Evolutionary conservation across 768 basidiomycete species (phyloP).

Genomic region (Macrolepiota albuminosa): DNA sequence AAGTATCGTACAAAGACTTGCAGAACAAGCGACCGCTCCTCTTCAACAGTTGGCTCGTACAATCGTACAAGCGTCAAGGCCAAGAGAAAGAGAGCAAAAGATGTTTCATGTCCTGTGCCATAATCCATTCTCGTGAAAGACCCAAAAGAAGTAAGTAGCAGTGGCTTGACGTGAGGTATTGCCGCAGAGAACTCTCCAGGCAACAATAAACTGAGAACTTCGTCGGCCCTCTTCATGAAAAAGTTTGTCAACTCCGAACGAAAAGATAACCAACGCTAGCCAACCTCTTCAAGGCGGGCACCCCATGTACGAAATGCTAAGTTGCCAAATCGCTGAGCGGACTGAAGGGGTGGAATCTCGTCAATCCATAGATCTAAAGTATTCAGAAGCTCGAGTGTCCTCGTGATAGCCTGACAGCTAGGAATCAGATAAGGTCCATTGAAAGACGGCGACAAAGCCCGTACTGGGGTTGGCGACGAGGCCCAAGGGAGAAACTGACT

Average conservation of each 20-base stretch:
- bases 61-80: constrained; percentile 67
- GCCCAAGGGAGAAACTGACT: constrained; percentile 51
- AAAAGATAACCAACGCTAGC: constrained; percentile 8
- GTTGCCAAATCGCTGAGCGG: constrained; percentile 88
- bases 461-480: constrained; percentile 30
- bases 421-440: constrained; percentile 2
- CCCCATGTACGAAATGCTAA: constrained; percentile 88
- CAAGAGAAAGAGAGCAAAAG: constrained; percentile 77
- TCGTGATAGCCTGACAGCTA: constrained; percentile 38
- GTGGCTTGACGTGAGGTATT: constrained; percentile 68
- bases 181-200: constrained; percentile 36
- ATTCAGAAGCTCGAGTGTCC: constrained; percentile 54
- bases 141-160: constrained; percentile 82
- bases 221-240: constrained; percentile 44
- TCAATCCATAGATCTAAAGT: constrained; percentile 71
- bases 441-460: not conserved
- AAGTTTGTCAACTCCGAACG: constrained; percentile 3
- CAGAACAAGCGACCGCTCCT: constrained; percentile 61
- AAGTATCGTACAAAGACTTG: constrained; percentile 75
- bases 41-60: constrained; percentile 48
- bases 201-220: constrained; percentile 46
- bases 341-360: constrained; percentile 68
- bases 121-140: constrained; percentile 92
- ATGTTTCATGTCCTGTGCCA: constrained; percentile 93
- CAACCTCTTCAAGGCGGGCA: constrained; percentile 68